Percentiles rank a stretch among this genome's conserved stretches.
Evolutionary conservation across 805 yeast species (phyloP).

Genomic region (Yamadazyma sp.): DNA sequence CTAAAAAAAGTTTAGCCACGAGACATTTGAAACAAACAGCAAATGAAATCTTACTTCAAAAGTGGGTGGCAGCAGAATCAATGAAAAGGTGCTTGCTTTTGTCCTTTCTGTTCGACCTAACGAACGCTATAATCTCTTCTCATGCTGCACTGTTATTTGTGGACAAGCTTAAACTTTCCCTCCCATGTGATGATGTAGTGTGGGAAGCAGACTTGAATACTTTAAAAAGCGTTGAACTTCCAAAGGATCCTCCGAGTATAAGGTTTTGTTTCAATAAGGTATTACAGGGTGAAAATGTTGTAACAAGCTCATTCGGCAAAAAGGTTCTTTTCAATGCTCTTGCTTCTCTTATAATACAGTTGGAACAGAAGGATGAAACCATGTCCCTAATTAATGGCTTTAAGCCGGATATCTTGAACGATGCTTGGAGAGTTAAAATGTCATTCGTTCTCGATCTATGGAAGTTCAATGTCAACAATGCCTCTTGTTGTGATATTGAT

Average conservation of each 20-base stretch:
- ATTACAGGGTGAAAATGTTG: conserved; percentile 6
- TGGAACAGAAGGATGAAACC: conserved; percentile 10
- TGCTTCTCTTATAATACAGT: conserved; percentile 5
- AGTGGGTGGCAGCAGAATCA: conserved; percentile 13
- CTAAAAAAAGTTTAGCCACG: conserved; percentile 1
- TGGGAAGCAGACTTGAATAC: conserved; percentile 11
- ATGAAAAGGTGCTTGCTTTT: conserved; percentile 10
- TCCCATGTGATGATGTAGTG: conserved; percentile 12
- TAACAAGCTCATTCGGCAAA: conserved; percentile 10
- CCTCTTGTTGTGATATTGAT: conserved; percentile 9
- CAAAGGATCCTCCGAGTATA: conserved; percentile 6
- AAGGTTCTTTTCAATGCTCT: conserved; percentile 9
- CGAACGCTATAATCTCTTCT: conserved; percentile 8
- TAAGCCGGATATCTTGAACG: conserved; percentile 6
- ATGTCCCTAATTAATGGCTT: conserved; percentile 3
- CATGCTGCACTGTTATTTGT: conserved; percentile 10
- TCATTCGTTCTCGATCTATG: conserved; percentile 6
- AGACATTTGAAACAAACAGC: conserved; percentile 1
- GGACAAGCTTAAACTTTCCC: conserved; percentile 8
- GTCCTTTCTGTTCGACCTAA: conserved; percentile 10
- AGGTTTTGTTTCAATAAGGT: conserved; percentile 6
- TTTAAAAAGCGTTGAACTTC: conserved; percentile 4
- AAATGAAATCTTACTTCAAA: conserved; percentile 2
- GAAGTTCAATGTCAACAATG: conserved; percentile 2
- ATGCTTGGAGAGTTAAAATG: conserved; percentile 8